Evolutionary conservation across 2,329 filamentous ascomycete species (phyloP), one percentile per base, ranked within the genome.

Genomic region (Nigrospora sphaerica): DNA sequence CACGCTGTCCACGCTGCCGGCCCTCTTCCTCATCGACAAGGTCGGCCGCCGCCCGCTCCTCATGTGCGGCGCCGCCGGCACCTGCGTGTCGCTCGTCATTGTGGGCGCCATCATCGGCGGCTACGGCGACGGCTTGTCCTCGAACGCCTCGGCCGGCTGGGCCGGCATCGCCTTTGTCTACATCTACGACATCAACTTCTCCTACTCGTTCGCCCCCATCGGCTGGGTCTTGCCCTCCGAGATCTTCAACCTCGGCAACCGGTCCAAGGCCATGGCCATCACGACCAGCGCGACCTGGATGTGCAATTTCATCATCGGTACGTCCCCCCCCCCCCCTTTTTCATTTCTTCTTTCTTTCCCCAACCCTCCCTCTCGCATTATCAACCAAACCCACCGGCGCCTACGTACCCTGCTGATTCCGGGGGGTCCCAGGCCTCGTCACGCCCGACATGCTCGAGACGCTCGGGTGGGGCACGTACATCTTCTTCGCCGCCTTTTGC

Each of bases 191-290:
- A 54, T 65, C 42, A 63, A 65, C 48, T 66, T 66, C 49, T 60
- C 58, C 3, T 54, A 50, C 44, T 52, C 49, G 17, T 54, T 51
- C 39, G 72, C 74, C 1, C 74, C 75, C 13, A 71, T 73, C 49
- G 72, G 72, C 4, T 81, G 78, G 78, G 73, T 77, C 35, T 58
- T 81, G 37, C 73, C 77, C 1, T 68, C 75, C 3, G 77, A 81
- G 55, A 75, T 84, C 32, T 84, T 78, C 65, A 76, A 75, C 2
- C 59, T 81, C 0, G 73, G 70, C 9, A 77, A 73, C 39, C 70
- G 79, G 16, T 73, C 80, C 12, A 80, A 82, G 54, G 80, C 75
- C n/a, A 78, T 80, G 52, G 72, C 78, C 0, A 66, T 84, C 10
- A 77, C 76, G 4, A 78, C 75, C 0, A 77, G 71, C 49, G 72